These are phyloP conservation scores for Cryptosporidium sp. DNA, from an alignment of 169 alveolate genomes.

Conservation along the genomic window DNA sequence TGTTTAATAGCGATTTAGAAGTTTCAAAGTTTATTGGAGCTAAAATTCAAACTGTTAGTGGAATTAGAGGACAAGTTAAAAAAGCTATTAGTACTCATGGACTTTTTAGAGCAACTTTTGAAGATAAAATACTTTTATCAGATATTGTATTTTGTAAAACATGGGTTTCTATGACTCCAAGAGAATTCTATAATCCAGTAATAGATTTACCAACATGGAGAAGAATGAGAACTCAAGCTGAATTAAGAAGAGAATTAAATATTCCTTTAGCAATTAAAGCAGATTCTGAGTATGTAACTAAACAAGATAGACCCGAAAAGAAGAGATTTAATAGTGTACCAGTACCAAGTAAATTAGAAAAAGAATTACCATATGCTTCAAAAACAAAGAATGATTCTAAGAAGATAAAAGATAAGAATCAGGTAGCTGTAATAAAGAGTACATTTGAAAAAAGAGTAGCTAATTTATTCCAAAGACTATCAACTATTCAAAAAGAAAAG, in stretches of 20 bases:
- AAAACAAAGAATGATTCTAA: conserved; percentile 69
- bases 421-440: conserved; percentile 72
- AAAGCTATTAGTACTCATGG: conserved; percentile 95
- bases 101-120: conserved; percentile 97
- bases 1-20: conserved; percentile 98
- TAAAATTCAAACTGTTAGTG: conserved; percentile 97
- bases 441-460: conserved; percentile 74
- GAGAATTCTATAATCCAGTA: conserved; percentile 82
- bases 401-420: conserved; percentile 27
- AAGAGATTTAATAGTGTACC: conserved; percentile 77
- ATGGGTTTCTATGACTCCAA: conserved; percentile 85
- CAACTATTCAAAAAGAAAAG: conserved; percentile 63
- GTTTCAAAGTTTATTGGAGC: conserved; percentile 98
- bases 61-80: conserved; percentile 98
- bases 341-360: conserved; percentile 77
- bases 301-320: conserved; percentile 70
- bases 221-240: conserved; percentile 80
- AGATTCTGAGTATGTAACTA: conserved; percentile 52
- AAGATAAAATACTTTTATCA: conserved; percentile 96
- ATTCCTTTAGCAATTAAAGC: conserved; percentile 79
- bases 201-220: conserved; percentile 83
- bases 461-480: conserved; percentile 61
- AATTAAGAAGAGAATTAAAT: conserved; percentile 76
- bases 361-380: conserved; percentile 78
- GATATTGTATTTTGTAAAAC: conserved; percentile 97